phyloP scores from a whole-genome alignment of 1,139 yeast species.

The Candida sp. region DNA sequence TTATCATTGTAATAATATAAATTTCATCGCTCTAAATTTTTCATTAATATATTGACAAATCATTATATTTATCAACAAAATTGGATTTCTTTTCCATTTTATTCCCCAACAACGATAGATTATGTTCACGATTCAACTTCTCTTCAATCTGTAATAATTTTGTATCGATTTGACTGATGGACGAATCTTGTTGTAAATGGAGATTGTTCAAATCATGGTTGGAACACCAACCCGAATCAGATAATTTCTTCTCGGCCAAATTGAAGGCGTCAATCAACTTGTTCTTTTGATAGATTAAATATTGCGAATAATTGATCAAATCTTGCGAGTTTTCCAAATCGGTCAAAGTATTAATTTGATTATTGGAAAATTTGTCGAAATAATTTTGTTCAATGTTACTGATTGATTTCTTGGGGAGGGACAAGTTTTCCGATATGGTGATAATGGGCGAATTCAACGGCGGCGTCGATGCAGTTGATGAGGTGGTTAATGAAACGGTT shows the following conservation, averaged over 20 bases:
- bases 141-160: conserved; percentile 30
- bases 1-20: too few relatives aligned
- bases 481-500: conserved; percentile 10
- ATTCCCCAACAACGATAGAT: conserved; percentile 16
- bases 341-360: conserved; percentile 16
- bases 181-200: conserved; percentile 32
- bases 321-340: conserved; percentile 27
- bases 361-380: conserved; percentile 19
- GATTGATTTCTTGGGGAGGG: conserved; percentile 24
- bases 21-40: too few relatives aligned
- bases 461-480: conserved; percentile 29
- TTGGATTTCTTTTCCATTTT: background rate
- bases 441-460: conserved; percentile 38
- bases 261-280: conserved; percentile 34
- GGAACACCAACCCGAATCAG: conserved; percentile 45
- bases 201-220: conserved; percentile 40
- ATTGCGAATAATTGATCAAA: conserved; percentile 28
- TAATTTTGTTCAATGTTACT: conserved; percentile 34
- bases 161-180: conserved; percentile 29
- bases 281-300: conserved; percentile 26
- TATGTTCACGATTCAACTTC: conserved; percentile 23
- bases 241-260: conserved; percentile 30
- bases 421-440: conserved; percentile 37
- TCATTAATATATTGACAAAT: background rate
- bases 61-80: background rate